Percentiles rank a stretch among this genome's conserved stretches.
Evolutionary conservation across 345 rosid genomes (phyloP).

Genomic region (Eucalyptus viminalis): DNA sequence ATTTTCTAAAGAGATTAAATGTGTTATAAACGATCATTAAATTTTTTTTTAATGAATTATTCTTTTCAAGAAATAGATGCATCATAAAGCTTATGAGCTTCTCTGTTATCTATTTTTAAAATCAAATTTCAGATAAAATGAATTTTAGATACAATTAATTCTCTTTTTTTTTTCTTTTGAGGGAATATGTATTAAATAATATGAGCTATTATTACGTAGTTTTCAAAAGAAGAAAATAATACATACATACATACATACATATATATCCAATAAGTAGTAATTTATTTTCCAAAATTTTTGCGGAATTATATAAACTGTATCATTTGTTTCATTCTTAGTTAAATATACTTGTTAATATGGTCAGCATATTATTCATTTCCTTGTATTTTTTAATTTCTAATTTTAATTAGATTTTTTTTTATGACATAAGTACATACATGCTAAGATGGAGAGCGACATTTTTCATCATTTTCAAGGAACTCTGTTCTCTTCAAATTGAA

Average conservation of each 20-base stretch:
- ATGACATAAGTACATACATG: too few relatives aligned
- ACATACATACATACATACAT: neutral
- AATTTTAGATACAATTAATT: neutral
- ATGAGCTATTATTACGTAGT: neutral
- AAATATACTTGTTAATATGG: neutral
- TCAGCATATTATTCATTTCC: neutral
- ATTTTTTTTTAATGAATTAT: too few relatives aligned
- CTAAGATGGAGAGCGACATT: too few relatives aligned
- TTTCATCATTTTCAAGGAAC: too few relatives aligned
- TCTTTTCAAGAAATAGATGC: neutral
- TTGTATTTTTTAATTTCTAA: too few relatives aligned
- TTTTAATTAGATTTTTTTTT: too few relatives aligned
- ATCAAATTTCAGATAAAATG: neutral
- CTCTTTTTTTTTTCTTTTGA: neutral
- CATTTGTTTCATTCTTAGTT: neutral
- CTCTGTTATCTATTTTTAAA: neutral
- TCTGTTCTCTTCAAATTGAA: too few relatives aligned
- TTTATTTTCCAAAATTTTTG: neutral
- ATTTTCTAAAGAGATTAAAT: too few relatives aligned
- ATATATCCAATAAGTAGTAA: neutral
- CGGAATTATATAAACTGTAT: neutral
- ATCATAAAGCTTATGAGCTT: neutral
- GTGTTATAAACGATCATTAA: neutral
- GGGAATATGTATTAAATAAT: neutral
- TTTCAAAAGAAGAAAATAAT: neutral